Percentiles rank a stretch among this genome's conserved stretches.
Conservation (phyloP, 768 basidiomycete species). For the Mycena floridula region DNA sequence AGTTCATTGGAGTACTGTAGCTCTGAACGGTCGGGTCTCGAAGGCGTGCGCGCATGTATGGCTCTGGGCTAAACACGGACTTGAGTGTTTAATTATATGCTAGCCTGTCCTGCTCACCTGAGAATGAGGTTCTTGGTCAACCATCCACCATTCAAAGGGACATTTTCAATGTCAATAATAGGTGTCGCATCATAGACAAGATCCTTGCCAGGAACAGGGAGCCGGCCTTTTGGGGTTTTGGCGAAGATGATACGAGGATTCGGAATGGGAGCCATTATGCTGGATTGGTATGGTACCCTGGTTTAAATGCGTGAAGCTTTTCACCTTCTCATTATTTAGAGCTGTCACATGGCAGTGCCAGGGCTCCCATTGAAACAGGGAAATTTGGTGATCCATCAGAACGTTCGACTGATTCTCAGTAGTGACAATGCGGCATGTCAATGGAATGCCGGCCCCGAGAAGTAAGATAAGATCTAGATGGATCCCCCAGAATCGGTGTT, state of each 20-base stretch:
- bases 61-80: slow-evolving; percentile 7
- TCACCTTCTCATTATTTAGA: too few species aligned
- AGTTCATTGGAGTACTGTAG: background rate
- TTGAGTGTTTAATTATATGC: background rate
- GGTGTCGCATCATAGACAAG: slow-evolving; percentile 18
- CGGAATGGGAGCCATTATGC: too few species aligned
- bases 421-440: too few species aligned
- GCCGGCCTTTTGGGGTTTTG: slow-evolving; percentile 2
- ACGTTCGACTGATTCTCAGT: too few species aligned
- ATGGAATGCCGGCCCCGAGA: too few species aligned
- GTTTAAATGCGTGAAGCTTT: too few species aligned
- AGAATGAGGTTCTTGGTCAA: slow-evolving; percentile 30
- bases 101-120: slow-evolving; percentile 14
- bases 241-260: slow-evolving; percentile 8
- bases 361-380: too few species aligned
- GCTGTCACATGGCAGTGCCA: too few species aligned
- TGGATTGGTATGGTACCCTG: too few species aligned
- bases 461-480: too few species aligned
- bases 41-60: slow-evolving; percentile 18
- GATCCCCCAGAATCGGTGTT: too few species aligned
- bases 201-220: slow-evolving; percentile 19
- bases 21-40: slow-evolving; percentile 3
- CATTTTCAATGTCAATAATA: slow-evolving; percentile 30
- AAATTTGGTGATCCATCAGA: too few species aligned
- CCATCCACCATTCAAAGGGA: slow-evolving; percentile 22